Percentiles rank a stretch among this genome's conserved stretches.
These are phyloP conservation scores for Mycena capillaripes DNA, from an alignment of 768 basidiomycete genomes.

Conservation along the genomic window DNA sequence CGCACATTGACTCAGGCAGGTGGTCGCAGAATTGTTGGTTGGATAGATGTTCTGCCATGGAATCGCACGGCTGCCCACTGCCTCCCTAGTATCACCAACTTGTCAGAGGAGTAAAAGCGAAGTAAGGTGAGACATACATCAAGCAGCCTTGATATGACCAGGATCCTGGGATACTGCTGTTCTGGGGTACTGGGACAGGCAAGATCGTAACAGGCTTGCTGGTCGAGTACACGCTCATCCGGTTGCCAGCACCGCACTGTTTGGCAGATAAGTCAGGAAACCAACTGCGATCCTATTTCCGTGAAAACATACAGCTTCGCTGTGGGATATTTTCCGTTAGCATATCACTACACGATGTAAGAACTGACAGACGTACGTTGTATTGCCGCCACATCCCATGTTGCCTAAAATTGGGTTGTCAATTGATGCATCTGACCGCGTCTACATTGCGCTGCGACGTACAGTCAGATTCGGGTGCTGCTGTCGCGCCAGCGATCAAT, in stretches of 20 bases:
- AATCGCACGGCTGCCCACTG: constrained; percentile 63
- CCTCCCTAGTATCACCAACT: constrained; percentile 57
- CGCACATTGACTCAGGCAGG: constrained; percentile 78
- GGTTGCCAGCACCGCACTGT: constrained; percentile 78
- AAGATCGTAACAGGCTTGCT: constrained; percentile 64
- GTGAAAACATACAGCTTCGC: constrained; percentile 58
- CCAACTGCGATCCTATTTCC: neutral
- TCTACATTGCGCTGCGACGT: constrained; percentile 58
- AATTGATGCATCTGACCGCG: no score
- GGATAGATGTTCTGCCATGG: constrained; percentile 73
- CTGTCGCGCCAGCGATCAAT: constrained; percentile 72
- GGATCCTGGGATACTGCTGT: constrained; percentile 69
- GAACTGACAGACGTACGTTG: constrained; percentile 62
- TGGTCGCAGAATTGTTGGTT: constrained; percentile 73
- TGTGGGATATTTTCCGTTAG: constrained; percentile 41
- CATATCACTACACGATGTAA: constrained; percentile 9
- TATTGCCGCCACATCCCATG: constrained; percentile 74
- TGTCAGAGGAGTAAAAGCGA: neutral
- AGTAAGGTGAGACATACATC: constrained; percentile 54
- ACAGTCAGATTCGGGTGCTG: constrained; percentile 66
- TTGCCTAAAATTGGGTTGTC: no score
- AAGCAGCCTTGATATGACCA: constrained; percentile 81
- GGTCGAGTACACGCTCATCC: constrained; percentile 78
- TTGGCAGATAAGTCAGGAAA: neutral
- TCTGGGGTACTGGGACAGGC: constrained; percentile 71